phyloP scores from a whole-genome alignment of 345 rosid genomes.

The Hibiscus trionum region DNA sequence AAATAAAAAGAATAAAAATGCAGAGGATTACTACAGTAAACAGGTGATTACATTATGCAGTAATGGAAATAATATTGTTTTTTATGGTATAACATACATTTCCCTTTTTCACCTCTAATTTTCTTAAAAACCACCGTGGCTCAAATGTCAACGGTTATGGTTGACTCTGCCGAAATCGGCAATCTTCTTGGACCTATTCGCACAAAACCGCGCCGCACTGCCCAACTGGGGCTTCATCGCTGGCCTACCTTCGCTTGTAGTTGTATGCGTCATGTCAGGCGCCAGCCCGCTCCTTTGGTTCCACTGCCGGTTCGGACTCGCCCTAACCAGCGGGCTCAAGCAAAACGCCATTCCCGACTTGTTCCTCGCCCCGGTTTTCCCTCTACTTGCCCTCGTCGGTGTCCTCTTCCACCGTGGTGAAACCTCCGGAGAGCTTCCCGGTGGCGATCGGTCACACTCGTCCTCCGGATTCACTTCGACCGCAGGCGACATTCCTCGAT shows the following conservation, averaged over 20 bases:
- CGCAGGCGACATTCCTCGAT: constrained; percentile 85
- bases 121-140: background rate
- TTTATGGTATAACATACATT: background rate
- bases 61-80: background rate
- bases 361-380: constrained; percentile 27
- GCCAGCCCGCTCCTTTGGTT: constrained; percentile 42
- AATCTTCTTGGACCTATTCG: constrained; percentile 80
- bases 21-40: background rate
- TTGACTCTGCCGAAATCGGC: constrained; percentile 71
- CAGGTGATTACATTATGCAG: background rate
- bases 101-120: no score
- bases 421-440: constrained; percentile 35
- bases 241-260: constrained; percentile 44
- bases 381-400: constrained; percentile 27
- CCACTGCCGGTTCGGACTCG: constrained; percentile 70
- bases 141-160: constrained; percentile 26
- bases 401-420: constrained; percentile 36
- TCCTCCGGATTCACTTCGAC: constrained; percentile 24
- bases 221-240: constrained; percentile 62
- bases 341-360: constrained; percentile 65
- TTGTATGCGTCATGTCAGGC: constrained; percentile 37
- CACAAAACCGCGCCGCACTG: constrained; percentile 61
- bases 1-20: background rate
- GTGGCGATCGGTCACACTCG: constrained; percentile 30
- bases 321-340: constrained; percentile 82